Evolutionary conservation across 352 stramenopile species (phyloP).

Genomic region (Pythium apleroticum): DNA sequence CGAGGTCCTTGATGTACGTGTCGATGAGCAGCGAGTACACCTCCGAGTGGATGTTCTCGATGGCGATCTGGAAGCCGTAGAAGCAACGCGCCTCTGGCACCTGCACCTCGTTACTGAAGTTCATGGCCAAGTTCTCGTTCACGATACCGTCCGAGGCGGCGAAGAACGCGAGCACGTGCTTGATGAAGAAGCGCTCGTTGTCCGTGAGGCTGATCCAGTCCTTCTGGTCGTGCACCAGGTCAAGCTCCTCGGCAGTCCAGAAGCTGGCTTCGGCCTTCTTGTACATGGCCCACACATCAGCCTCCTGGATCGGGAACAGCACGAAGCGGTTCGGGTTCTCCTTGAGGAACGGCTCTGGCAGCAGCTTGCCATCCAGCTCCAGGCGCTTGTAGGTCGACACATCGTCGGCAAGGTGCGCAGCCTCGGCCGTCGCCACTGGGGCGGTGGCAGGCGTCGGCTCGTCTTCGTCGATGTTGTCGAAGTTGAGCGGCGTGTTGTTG

Average conservation of each 20-base stretch:
- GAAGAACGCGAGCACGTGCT: conserved; percentile 98
- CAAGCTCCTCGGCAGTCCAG: conserved; percentile 99
- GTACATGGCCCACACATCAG: conserved; percentile 99
- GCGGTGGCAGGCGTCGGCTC: neutral
- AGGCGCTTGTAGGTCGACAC: conserved; percentile 87
- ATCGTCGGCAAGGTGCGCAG: conserved; percentile 11
- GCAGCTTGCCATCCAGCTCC: conserved; percentile 84
- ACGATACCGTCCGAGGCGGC: conserved; percentile 98
- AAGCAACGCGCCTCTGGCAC: conserved; percentile 97
- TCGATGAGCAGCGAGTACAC: conserved; percentile 99
- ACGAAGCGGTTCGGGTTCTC: conserved; percentile 97
- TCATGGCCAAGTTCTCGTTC: conserved; percentile 98
- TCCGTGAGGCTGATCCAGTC: conserved; percentile 93
- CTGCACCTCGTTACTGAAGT: conserved; percentile 98
- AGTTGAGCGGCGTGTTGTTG: conserved; percentile 22
- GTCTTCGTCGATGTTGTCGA: conserved; percentile 27
- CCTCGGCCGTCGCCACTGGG: neutral
- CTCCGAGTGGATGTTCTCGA: conserved; percentile 99
- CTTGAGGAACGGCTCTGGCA: conserved; percentile 91
- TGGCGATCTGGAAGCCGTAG: conserved; percentile 99
- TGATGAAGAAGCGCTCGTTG: conserved; percentile 98
- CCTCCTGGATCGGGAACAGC: conserved; percentile 97
- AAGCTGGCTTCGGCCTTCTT: conserved; percentile 99
- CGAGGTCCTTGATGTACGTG: conserved; percentile 97
- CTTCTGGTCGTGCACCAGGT: conserved; percentile 95